Evolutionary conservation across 2,329 filamentous ascomycete species (phyloP), one percentile per base, ranked within the genome.

Genomic region (Aspergillus fumigatiaffinis): DNA sequence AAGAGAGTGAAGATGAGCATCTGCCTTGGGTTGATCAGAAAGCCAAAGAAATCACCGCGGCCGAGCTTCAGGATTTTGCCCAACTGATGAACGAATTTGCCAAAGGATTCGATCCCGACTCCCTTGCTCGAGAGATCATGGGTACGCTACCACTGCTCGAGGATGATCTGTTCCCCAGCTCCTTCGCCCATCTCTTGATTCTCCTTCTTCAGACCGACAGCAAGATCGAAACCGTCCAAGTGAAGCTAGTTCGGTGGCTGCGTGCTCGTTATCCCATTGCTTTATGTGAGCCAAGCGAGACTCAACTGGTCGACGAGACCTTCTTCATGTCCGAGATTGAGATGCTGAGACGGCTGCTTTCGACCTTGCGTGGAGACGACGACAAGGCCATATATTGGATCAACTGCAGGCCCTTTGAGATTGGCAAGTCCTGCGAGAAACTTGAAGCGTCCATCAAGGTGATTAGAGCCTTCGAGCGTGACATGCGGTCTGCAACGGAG

Each of bases 221-320:
- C 1, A 80, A 82, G 51, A 85, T 90, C 59, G 83, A 85, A 61
- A 82, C 84, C 63, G 85, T 88, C 51, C 87, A 90, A 69, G 72
- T 77, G 5, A 84, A 87, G 53, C 75, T 90, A 51, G 82, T 85
- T 50, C 74, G 79, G 44, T 90, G 87, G 86, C 82, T 84, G 50
- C 83, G 86, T 59, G 77, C 80, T 53, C 73, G 54, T 23, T 64
- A 60, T 42, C 48, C 55, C 3, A n/a, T 28, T 49, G 41, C 42
- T 2, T 50, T 53, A 20, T 35, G 42, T 38, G 25, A 38, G 9
- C 58, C 52, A 17, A 50, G 4, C 32, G 47, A 54, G 8, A 57
- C 50, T 1, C 57, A 55, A 21, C 56, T 59, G 9, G 50, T 47
- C 0, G 63, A 68, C 3, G 61, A 67, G 55, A 58, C 46, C 1